A percentile compares a stretch with the other conserved stretches of the same genome.
Conservation (phyloP, 2,329 filamentous ascomycete species). For the Botrytis pseudocinerea region DNA sequence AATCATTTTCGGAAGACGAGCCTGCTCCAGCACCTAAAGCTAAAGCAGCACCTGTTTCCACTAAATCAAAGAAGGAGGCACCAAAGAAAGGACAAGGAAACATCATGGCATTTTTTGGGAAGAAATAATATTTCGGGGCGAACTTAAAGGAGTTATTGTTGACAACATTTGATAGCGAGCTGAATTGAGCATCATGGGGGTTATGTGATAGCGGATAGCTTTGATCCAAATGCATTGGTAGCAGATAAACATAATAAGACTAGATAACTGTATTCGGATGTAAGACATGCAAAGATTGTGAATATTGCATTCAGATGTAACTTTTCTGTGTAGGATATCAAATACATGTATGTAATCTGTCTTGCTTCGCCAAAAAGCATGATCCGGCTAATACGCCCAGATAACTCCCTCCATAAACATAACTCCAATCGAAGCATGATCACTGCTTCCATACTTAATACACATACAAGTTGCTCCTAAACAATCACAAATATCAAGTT, state of each 20-base stretch:
- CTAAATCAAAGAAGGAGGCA: slow-evolving; percentile 55
- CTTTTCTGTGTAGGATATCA: background rate
- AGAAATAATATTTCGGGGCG: slow-evolving; percentile 54
- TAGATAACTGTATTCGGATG: too few relatives aligned
- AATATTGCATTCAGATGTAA: background rate
- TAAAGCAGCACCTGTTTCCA: slow-evolving; percentile 45
- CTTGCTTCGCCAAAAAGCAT: background rate
- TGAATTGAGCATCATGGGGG: background rate
- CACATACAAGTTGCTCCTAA: background rate
- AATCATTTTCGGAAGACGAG: slow-evolving; percentile 92
- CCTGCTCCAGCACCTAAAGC: slow-evolving; percentile 54
- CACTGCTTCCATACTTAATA: too few relatives aligned
- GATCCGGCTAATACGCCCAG: too few relatives aligned
- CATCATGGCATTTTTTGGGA: slow-evolving; percentile 91
- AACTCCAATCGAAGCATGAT: slow-evolving; percentile 9
- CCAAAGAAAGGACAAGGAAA: slow-evolving; percentile 67
- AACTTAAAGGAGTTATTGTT: background rate
- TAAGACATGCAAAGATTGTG: background rate
- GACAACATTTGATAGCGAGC: background rate
- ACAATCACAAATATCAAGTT: background rate
- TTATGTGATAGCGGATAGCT: too few relatives aligned
- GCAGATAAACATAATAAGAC: background rate
- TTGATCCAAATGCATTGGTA: background rate
- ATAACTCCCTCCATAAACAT: background rate
- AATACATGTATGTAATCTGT: background rate